Percentiles rank a stretch among this genome's conserved stretches.
These are phyloP conservation scores for Fusarium aywerte DNA, from an alignment of 2,329 filamentous ascomycete genomes.

Conservation along the genomic window DNA sequence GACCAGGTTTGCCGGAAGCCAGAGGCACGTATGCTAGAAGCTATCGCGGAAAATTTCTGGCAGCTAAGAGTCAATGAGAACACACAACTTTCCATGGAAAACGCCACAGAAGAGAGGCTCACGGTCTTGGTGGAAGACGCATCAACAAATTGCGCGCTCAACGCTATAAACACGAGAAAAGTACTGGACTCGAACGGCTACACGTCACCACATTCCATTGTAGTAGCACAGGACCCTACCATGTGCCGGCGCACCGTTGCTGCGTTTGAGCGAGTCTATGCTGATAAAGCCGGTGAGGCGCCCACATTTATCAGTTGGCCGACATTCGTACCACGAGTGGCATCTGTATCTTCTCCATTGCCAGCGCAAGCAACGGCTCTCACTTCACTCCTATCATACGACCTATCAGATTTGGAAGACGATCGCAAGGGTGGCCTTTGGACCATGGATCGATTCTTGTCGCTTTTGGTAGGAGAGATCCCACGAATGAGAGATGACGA, in stretches of 20 bases:
- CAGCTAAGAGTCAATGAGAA: background rate
- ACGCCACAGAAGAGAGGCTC: background rate
- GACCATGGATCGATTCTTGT: constrained; percentile 35
- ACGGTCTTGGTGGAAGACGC: constrained; percentile 33
- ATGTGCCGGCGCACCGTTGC: constrained; percentile 38
- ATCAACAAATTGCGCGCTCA: constrained; percentile 41
- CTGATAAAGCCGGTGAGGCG: background rate
- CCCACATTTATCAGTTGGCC: constrained; percentile 32
- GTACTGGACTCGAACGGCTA: constrained; percentile 32
- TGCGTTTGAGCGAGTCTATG: constrained; percentile 33
- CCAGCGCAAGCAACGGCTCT: background rate
- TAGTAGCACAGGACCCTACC: constrained; percentile 38
- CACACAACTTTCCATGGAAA: background rate
- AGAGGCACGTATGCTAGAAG: constrained; percentile 32
- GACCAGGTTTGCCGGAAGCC: constrained; percentile 13
- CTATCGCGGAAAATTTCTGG: constrained; percentile 33
- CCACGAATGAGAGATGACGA: constrained; percentile 38
- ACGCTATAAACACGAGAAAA: constrained; percentile 31
- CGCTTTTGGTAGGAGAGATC: constrained; percentile 37
- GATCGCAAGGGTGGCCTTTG: constrained; percentile 13
- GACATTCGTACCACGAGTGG: constrained; percentile 31
- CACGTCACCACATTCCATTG: constrained; percentile 31
- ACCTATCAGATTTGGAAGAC: background rate
- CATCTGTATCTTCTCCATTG: background rate
- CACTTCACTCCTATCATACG: constrained; percentile 17